Evolutionary conservation across 139 green algal species (phyloP).

Genomic region (Chlorella vulgaris): DNA sequence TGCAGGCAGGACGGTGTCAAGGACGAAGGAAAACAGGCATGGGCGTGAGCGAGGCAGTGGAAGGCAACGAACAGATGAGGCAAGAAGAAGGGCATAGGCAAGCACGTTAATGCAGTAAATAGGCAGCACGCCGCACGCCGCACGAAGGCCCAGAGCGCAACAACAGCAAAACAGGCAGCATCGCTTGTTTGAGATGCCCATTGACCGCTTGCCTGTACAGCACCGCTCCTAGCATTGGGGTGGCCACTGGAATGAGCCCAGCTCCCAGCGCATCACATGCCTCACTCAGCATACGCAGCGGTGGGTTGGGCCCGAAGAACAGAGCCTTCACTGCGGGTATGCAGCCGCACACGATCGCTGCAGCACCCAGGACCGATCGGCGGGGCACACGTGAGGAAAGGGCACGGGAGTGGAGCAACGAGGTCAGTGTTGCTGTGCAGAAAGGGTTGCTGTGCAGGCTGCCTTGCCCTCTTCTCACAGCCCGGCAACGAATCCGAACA

Average conservation of each 20-base stretch:
- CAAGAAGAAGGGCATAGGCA: neutral
- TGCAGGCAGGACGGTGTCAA: neutral
- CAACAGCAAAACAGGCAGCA: neutral
- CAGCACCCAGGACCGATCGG: neutral
- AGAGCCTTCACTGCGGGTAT: conserved; percentile 40
- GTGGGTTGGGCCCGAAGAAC: conserved; percentile 41
- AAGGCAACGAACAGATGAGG: neutral
- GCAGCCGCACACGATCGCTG: conserved; percentile 50
- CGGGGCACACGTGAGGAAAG: neutral
- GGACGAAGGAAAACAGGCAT: neutral
- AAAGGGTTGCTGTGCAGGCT: too few relatives aligned
- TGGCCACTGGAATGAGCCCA: conserved; percentile 61
- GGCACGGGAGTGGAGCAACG: neutral
- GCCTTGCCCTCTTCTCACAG: too few relatives aligned
- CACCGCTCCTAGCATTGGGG: conserved; percentile 69
- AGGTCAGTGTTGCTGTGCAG: too few relatives aligned
- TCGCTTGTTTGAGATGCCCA: neutral
- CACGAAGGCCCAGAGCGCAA: too few relatives aligned
- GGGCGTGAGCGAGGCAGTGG: neutral
- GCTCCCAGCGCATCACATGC: conserved; percentile 49
- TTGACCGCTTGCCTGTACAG: conserved; percentile 46
- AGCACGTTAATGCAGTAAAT: neutral
- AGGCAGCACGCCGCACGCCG: too few relatives aligned
- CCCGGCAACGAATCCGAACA: too few relatives aligned
- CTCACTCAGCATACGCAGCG: conserved; percentile 44